phyloP scores from a whole-genome alignment of 345 rosid genomes.

The Zanthoxylum bungeanum region DNA sequence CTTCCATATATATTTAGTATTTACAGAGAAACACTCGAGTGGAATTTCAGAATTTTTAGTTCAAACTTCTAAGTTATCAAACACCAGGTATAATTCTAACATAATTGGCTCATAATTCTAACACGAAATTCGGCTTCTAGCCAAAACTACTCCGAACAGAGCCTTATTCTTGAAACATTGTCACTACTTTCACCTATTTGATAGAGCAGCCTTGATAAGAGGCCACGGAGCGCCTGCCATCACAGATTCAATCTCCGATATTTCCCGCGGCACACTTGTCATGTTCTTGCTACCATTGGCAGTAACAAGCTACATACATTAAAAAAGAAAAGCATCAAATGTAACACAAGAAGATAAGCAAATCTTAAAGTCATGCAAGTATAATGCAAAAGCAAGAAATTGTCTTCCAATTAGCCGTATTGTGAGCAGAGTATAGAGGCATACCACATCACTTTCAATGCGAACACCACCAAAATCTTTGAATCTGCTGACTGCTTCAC shows the following conservation, averaged over 20 bases:
- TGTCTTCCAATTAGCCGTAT: background rate
- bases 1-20: background rate
- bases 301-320: constrained; percentile 46
- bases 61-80: background rate
- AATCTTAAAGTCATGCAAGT: background rate
- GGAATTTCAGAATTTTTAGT: too few species aligned
- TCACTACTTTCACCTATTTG: background rate
- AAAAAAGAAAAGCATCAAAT: background rate
- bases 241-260: constrained; percentile 78
- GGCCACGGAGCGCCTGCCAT: constrained; percentile 92
- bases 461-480: constrained; percentile 85
- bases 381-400: background rate
- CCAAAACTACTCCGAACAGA: background rate
- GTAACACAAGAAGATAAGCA: background rate
- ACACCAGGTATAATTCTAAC: background rate
- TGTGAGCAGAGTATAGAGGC: constrained; percentile 13
- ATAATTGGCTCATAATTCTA: background rate
- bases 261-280: constrained; percentile 70
- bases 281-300: constrained; percentile 70
- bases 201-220: background rate
- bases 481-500: constrained; percentile 51
- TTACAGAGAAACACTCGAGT: background rate
- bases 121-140: background rate
- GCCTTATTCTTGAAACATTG: background rate
- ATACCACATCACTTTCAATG: constrained; percentile 94